Conservation (phyloP, 2,329 filamentous ascomycete species). For the Sporothrix pallida region DNA sequence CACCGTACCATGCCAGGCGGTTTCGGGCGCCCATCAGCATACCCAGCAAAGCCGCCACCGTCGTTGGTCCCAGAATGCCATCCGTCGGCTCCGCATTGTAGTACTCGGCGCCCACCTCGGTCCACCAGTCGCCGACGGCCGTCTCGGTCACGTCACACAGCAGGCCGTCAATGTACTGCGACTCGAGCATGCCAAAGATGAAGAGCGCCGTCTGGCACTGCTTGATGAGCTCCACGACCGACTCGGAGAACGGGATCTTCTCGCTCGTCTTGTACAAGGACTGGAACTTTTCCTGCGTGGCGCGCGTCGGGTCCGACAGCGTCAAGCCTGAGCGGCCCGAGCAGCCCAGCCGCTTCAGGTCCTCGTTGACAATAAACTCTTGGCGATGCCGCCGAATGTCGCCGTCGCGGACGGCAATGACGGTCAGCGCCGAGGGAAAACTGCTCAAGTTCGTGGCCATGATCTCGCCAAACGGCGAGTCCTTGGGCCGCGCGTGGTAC, state of each 20-base stretch:
- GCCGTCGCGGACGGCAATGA: constrained; percentile 88
- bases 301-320: constrained; percentile 75
- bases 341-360: constrained; percentile 89
- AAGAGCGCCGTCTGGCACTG: constrained; percentile 88
- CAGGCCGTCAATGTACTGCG: constrained; percentile 87
- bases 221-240: constrained; percentile 87
- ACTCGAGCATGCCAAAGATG: constrained; percentile 84
- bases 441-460: constrained; percentile 94
- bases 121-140: constrained; percentile 94
- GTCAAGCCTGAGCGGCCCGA: constrained; percentile 87
- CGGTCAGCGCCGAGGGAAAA: constrained; percentile 88
- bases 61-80: constrained; percentile 89
- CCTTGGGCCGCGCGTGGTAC: constrained; percentile 81
- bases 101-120: constrained; percentile 86
- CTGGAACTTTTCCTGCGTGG: constrained; percentile 88
- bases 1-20: constrained; percentile 81
- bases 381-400: constrained; percentile 80
- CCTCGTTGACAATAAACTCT: constrained; percentile 90
- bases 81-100: constrained; percentile 93
- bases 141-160: constrained; percentile 92
- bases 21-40: constrained; percentile 90
- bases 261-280: constrained; percentile 89
- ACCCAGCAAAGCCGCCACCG: constrained; percentile 84
- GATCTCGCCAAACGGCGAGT: constrained; percentile 80
- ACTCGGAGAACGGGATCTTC: constrained; percentile 74